These are phyloP conservation scores for Ceratobasidium sp. DNA, from an alignment of 1,284 basidiomycete species.

Conservation along the genomic window DNA sequence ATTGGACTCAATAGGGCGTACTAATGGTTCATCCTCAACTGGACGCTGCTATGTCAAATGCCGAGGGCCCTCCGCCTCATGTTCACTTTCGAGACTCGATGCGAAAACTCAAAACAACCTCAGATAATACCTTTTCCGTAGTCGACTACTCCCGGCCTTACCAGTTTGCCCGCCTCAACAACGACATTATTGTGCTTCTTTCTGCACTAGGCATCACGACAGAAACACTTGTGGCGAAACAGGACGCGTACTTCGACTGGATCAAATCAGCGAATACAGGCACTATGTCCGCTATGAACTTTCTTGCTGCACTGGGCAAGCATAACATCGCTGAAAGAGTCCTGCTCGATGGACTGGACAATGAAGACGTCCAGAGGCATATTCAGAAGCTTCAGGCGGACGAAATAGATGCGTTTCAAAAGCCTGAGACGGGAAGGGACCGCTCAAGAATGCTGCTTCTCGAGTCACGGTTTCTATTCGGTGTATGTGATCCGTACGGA, in stretches of 20 bases:
- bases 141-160: slow-evolving; percentile 67
- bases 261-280: slow-evolving; percentile 57
- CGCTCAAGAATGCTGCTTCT: slow-evolving; percentile 64
- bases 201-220: slow-evolving; percentile 65
- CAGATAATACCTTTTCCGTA: slow-evolving; percentile 65
- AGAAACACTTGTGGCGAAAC: slow-evolving; percentile 61
- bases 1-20: slow-evolving; percentile 55
- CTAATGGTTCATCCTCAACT: slow-evolving; percentile 66
- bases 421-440: slow-evolving; percentile 56
- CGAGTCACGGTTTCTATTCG: slow-evolving; percentile 65
- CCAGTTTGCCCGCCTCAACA: slow-evolving; percentile 67
- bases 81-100: slow-evolving; percentile 68
- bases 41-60: slow-evolving; percentile 55
- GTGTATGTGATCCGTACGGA: slow-evolving; percentile 68
- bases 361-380: slow-evolving; percentile 50
- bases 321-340: slow-evolving; percentile 59
- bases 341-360: slow-evolving; percentile 62
- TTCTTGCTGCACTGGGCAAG: slow-evolving; percentile 59
- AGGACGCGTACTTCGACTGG: slow-evolving; percentile 64
- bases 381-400: slow-evolving; percentile 56
- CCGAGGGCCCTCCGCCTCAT: slow-evolving; percentile 53
- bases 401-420: slow-evolving; percentile 60
- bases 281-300: slow-evolving; percentile 59
- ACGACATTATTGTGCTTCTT: slow-evolving; percentile 68
- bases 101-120: slow-evolving; percentile 65